Conservation (phyloP, 148 eudicot species). For the Vaccinium corymbosum region DNA sequence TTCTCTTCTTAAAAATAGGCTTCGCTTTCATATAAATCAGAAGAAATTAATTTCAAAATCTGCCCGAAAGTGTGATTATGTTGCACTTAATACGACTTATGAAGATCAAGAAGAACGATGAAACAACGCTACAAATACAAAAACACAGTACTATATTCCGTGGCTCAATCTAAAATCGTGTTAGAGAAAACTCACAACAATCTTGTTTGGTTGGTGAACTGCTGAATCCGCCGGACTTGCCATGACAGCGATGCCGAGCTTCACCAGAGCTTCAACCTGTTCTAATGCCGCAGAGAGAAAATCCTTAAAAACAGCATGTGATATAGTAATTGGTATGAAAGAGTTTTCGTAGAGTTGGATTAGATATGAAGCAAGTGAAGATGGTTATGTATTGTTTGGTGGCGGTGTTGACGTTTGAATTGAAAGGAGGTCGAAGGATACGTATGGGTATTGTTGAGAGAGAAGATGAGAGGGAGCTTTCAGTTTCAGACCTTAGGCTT, state of each 20-base stretch:
- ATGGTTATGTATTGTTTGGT: constrained; percentile 9
- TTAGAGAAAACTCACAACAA: constrained; percentile 19
- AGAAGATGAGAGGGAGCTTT: constrained; percentile 36
- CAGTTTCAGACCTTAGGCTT: constrained; percentile 8
- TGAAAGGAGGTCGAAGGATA: constrained; percentile 7
- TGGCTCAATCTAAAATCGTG: not conserved
- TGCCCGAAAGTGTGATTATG: not conserved
- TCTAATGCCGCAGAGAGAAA: not conserved
- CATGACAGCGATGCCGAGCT: constrained; percentile 16
- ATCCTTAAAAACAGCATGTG: not conserved
- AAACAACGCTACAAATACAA: not conserved
- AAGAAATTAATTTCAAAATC: not conserved
- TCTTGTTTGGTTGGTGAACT: constrained; percentile 11
- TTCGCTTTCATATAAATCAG: not conserved
- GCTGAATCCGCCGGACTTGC: constrained; percentile 12
- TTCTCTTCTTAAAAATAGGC: not conserved
- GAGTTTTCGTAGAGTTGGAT: constrained; percentile 10
- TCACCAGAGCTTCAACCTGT: not conserved
- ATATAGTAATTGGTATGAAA: not conserved
- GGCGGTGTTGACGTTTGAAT: constrained; percentile 26
- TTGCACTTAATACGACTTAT: not conserved
- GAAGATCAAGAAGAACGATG: not conserved
- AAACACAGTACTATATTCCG: not conserved
- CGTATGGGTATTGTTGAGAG: not conserved
- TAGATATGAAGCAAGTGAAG: constrained; percentile 23